These are phyloP conservation scores for Pseudocercospora musae DNA, from an alignment of 2,329 filamentous ascomycete genomes.

Conservation along the genomic window DNA sequence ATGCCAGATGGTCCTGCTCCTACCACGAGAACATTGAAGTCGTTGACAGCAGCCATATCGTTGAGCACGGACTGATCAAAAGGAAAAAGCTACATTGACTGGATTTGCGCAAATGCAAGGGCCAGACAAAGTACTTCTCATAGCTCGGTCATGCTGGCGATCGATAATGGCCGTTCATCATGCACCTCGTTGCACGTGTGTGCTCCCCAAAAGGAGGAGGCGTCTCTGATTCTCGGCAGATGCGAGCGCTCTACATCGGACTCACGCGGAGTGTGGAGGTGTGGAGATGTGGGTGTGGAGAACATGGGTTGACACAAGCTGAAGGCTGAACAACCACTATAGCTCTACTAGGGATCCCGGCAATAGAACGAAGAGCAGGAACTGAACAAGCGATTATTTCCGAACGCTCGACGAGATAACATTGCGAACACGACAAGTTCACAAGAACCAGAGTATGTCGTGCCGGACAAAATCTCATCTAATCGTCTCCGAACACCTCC, in stretches of 20 bases:
- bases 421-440: no score
- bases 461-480: not conserved
- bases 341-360: no score
- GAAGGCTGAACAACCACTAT: not conserved
- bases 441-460: not conserved
- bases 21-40: constrained; percentile 19
- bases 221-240: not conserved
- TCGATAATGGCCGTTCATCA: not conserved
- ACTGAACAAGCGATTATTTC: not conserved
- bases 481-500: no score
- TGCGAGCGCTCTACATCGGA: not conserved
- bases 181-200: not conserved
- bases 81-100: not conserved
- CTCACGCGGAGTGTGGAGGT: not conserved
- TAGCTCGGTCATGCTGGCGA: not conserved
- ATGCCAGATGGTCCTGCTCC: constrained; percentile 37
- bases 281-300: not conserved
- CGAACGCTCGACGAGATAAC: not conserved
- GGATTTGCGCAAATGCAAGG: not conserved
- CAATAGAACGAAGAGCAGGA: not conserved
- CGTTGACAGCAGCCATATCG: not conserved
- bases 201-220: not conserved
- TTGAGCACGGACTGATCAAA: not conserved
- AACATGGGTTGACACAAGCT: not conserved
- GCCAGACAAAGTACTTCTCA: not conserved